Conservation (phyloP, 768 basidiomycete species). For the Galerina sulciceps region DNA sequence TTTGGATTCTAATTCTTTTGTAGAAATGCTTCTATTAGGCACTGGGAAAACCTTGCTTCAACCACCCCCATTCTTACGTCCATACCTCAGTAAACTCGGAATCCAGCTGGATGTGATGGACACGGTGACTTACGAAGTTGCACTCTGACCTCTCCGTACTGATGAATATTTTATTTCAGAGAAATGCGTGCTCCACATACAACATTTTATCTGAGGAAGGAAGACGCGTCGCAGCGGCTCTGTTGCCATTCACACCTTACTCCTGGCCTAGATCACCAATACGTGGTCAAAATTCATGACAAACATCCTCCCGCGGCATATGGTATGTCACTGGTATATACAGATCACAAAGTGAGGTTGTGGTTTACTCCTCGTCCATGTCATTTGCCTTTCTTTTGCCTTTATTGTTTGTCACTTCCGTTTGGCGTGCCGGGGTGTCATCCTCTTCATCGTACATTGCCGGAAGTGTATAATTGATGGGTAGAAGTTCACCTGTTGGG, state of each 20-base stretch:
- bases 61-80: conserved; percentile 68
- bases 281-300: neutral
- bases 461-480: conserved; percentile 63
- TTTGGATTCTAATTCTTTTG: neutral
- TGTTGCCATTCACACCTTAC: conserved; percentile 68
- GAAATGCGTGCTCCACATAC: conserved; percentile 95
- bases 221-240: conserved; percentile 86
- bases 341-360: conserved; percentile 6
- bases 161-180: conserved; percentile 39
- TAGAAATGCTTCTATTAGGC: conserved; percentile 90
- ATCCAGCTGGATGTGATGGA: conserved; percentile 92
- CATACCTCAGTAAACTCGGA: conserved; percentile 74
- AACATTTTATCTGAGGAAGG: conserved; percentile 95
- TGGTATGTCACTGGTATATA: conserved; percentile 3
- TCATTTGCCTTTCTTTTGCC: conserved; percentile 66
- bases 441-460: conserved; percentile 67
- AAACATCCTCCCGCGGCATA: neutral
- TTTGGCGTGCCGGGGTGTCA: conserved; percentile 30
- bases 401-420: conserved; percentile 41
- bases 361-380: conserved; percentile 24
- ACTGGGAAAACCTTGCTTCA: conserved; percentile 77
- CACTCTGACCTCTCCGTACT: neutral
- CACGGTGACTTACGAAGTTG: conserved; percentile 55
- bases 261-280: conserved; percentile 50
- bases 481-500: conserved; percentile 52